Evolutionary conservation across 495 filamentous ascomycete genomes (phyloP), one percentile per base, ranked within the genome.

Genomic region (Neurospora tetrasperma): DNA sequence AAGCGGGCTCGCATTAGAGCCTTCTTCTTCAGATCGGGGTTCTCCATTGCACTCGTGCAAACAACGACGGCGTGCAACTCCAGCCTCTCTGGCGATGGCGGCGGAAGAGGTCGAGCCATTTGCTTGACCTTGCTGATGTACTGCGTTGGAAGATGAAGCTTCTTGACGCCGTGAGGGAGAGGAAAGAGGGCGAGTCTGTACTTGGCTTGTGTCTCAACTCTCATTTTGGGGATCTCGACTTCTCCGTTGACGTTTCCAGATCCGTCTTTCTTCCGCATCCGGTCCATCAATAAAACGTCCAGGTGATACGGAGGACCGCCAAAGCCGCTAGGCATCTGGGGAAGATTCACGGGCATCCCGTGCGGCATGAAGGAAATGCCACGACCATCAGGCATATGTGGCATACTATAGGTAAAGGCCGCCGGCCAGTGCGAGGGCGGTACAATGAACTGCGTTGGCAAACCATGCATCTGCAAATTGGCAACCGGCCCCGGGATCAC

Each of bases 161-260:
- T 93, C 71, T 88, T 92, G 42, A 94, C 88, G 23, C 92, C 91
- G 4, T 81, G 76, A 2, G 94, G 94, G 69, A 94, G 82, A 12
- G 91, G 88, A 70, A 86, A 88, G 8, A 98, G 82, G 4, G 90
- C 91, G 74, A 98, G 83, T 75, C 88, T 89, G 74, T 97, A 90
- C 3, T 90, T 89, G 73, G 97, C 97, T 78, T 98, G 95, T 0
- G 95, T 98, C 83, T 98, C 95, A 20, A 98, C 95, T 10, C 95
- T 88, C 20, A 94, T 97, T 81, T 98, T 98, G 71, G 87, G 54
- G 2, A 66, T 66, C 27, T 66, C 54, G 27, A 66, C 54, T 5
- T 66, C 54, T 66, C 54, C 54, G 27, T 66, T 66, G 31, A 27
- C 54, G 27, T 66, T 66, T 66, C 27, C 54, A 66, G 54, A 27